These are phyloP conservation scores for Rosa multiflora DNA, from an alignment of 306 rosid genomes.

Conservation along the genomic window DNA sequence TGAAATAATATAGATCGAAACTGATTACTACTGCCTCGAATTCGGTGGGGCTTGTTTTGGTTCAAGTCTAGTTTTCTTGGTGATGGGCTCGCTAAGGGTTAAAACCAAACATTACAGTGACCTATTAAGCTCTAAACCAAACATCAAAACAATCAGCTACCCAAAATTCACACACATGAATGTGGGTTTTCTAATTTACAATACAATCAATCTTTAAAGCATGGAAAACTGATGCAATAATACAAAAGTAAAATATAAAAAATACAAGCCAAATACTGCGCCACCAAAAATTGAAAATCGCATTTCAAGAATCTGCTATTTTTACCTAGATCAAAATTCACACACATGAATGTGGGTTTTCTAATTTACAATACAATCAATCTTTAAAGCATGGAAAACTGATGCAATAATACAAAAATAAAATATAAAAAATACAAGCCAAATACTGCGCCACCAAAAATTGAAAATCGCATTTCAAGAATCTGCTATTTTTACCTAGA, in stretches of 20 bases:
- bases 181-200: no score
- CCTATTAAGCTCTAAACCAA: not conserved
- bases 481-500: not conserved
- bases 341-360: no score
- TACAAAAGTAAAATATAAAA: no score
- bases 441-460: not conserved
- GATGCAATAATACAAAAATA: not conserved
- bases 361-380: no score
- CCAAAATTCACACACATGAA: not conserved
- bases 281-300: not conserved
- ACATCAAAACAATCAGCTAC: not conserved
- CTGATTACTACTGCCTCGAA: no score
- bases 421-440: no score
- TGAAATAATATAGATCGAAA: no score
- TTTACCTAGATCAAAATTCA: no score
- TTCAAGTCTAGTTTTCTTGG: no score
- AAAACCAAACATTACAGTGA: no score
- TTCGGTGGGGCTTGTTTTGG: no score
- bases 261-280: not conserved
- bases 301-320: not conserved
- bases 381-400: not conserved
- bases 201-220: not conserved
- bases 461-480: not conserved
- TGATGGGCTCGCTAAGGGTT: not conserved
- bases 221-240: not conserved